Conservation (phyloP, 306 rosid genomes). For the Prinsepia uniflora region DNA sequence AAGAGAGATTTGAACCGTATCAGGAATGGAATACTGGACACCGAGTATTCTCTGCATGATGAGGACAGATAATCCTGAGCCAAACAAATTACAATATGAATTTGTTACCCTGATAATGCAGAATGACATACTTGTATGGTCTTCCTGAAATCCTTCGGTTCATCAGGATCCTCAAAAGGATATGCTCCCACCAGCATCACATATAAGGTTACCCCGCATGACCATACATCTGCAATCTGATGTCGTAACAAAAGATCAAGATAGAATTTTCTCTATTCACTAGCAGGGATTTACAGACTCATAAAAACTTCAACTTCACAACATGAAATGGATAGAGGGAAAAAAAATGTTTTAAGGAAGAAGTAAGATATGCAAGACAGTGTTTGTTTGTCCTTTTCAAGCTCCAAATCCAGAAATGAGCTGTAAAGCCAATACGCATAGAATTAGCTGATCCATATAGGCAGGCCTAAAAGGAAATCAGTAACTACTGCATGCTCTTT, state of each 20-base stretch:
- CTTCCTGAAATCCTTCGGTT: constrained; percentile 80
- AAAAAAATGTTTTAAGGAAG: background rate
- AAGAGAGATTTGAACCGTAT: constrained; percentile 52
- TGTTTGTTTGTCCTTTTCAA: background rate
- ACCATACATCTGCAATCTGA: constrained; percentile 97
- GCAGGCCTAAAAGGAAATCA: background rate
- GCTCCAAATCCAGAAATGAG: background rate
- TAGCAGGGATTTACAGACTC: background rate
- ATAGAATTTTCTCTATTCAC: constrained; percentile 11
- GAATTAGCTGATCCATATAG: background rate
- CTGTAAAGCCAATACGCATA: background rate
- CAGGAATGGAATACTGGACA: constrained; percentile 82
- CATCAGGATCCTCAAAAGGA: constrained; percentile 92
- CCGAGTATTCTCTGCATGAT: constrained; percentile 60
- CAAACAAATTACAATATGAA: constrained; percentile 23
- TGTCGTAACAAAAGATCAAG: constrained; percentile 22
- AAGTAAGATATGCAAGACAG: background rate
- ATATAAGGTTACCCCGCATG: constrained; percentile 90
- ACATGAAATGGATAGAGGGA: background rate
- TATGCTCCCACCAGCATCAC: constrained; percentile 89
- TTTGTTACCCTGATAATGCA: constrained; percentile 16
- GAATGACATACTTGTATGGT: constrained; percentile 68
- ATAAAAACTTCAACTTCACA: background rate
- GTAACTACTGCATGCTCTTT: background rate
- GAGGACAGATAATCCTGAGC: too few relatives aligned